Evolutionary conservation across 805 yeast genomes (phyloP).

Genomic region (Metschnikowia continentalis): DNA sequence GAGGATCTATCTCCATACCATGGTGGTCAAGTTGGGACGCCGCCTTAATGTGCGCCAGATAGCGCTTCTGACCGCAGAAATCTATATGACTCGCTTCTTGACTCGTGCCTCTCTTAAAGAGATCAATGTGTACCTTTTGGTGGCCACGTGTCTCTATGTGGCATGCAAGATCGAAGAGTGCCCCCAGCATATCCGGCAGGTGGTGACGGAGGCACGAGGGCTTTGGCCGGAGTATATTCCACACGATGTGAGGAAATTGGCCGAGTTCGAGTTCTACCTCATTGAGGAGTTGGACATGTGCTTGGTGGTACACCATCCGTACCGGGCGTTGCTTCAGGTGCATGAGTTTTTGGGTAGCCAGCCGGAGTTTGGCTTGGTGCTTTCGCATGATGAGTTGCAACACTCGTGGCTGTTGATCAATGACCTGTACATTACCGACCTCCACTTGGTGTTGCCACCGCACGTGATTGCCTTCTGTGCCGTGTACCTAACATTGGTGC

Average conservation of each 20-base stretch:
- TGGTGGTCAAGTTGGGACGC: conserved; percentile 73
- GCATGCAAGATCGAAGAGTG: conserved; percentile 94
- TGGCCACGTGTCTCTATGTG: conserved; percentile 81
- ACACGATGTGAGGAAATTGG: conserved; percentile 83
- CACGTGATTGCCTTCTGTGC: conserved; percentile 82
- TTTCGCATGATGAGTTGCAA: conserved; percentile 69
- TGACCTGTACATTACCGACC: conserved; percentile 85
- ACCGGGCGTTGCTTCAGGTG: conserved; percentile 56
- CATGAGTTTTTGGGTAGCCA: conserved; percentile 39
- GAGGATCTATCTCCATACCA: conserved; percentile 74
- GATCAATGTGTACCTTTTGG: conserved; percentile 72
- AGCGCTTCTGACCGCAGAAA: conserved; percentile 84
- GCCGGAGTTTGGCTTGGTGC: conserved; percentile 24
- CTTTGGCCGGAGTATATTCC: conserved; percentile 96
- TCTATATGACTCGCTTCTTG: conserved; percentile 75
- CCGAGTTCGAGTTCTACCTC: conserved; percentile 92
- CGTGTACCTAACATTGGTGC: conserved; percentile 69
- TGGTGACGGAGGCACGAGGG: conserved; percentile 79
- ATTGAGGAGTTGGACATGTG: conserved; percentile 81
- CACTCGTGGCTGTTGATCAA: conserved; percentile 86
- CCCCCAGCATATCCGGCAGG: conserved; percentile 86
- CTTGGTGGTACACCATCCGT: conserved; percentile 73
- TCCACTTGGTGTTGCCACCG: conserved; percentile 81
- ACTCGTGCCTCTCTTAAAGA: conserved; percentile 72
- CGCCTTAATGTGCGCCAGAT: conserved; percentile 74